Evolutionary conservation across 106 monocot genomes (phyloP).

Genomic region (Triglochin maritima): DNA sequence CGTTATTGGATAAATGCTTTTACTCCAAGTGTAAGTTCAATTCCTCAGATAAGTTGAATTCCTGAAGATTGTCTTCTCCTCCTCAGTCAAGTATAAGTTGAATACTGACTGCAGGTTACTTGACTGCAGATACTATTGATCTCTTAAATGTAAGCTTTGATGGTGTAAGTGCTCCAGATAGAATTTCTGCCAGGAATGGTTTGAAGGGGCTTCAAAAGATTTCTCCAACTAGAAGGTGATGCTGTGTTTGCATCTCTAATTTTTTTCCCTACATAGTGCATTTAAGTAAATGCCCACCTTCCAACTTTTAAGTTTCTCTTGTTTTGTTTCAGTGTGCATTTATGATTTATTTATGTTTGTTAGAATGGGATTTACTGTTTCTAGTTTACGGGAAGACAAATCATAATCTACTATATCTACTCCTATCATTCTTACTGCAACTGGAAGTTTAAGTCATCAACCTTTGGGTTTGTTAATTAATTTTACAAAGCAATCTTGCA

Average conservation of each 20-base stretch:
- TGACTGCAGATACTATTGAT: slow-evolving; percentile 59
- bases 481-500: slow-evolving; percentile 9
- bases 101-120: neutral
- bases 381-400: neutral
- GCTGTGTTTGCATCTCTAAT: neutral
- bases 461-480: neutral
- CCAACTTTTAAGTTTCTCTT: too few relatives aligned
- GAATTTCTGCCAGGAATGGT: slow-evolving; percentile 67
- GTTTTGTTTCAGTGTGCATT: neutral
- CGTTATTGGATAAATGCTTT: slow-evolving; percentile 71
- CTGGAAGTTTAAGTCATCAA: neutral
- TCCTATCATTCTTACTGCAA: neutral
- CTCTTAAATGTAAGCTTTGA: slow-evolving; percentile 96
- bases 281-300: neutral
- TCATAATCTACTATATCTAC: neutral
- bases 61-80: neutral
- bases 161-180: slow-evolving; percentile 85
- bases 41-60: neutral
- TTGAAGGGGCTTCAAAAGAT: slow-evolving; percentile 69
- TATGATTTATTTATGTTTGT: neutral
- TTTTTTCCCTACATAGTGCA: neutral
- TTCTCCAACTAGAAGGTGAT: slow-evolving; percentile 76
- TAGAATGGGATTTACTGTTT: neutral
- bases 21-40: slow-evolving; percentile 52
- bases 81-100: neutral